Conservation (phyloP, 345 rosid species). For the Rhizophora mangle region DNA sequence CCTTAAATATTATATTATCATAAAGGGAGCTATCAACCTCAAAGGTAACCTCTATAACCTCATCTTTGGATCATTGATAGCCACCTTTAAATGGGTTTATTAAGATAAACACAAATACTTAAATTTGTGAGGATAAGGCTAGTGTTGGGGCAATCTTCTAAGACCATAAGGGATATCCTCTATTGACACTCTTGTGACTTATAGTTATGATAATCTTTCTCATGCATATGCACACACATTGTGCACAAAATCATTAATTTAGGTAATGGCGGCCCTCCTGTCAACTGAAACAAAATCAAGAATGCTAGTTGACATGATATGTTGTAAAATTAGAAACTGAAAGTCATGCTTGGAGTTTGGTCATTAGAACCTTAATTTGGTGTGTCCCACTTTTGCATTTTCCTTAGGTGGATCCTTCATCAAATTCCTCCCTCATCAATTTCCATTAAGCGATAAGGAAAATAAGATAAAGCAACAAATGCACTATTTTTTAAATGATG, state of each 20-base stretch:
- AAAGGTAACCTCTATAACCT: too few species aligned
- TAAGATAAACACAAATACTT: too few species aligned
- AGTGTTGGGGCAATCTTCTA: too few species aligned
- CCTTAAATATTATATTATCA: too few species aligned
- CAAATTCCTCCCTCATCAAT: conserved; percentile 24
- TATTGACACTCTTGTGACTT: too few species aligned
- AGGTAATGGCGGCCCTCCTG: not conserved
- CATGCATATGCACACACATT: not conserved
- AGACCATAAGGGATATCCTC: too few species aligned
- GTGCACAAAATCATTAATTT: not conserved
- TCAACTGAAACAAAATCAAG: not conserved
- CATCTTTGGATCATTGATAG: too few species aligned
- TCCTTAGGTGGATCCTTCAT: conserved; percentile 26
- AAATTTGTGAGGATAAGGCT: too few species aligned
- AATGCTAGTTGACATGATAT: not conserved
- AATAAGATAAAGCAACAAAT: conserved; percentile 32
- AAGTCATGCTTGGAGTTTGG: not conserved
- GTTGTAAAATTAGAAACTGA: conserved; percentile 5
- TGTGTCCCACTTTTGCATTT: conserved; percentile 2
- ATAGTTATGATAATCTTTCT: not conserved
- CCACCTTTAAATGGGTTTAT: too few species aligned
- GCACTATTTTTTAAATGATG: not conserved
- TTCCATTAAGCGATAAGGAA: conserved; percentile 25
- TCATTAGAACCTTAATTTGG: not conserved
- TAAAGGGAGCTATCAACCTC: too few species aligned